Conservation (phyloP, 257 asterid species). For the Jacaranda copaia region DNA sequence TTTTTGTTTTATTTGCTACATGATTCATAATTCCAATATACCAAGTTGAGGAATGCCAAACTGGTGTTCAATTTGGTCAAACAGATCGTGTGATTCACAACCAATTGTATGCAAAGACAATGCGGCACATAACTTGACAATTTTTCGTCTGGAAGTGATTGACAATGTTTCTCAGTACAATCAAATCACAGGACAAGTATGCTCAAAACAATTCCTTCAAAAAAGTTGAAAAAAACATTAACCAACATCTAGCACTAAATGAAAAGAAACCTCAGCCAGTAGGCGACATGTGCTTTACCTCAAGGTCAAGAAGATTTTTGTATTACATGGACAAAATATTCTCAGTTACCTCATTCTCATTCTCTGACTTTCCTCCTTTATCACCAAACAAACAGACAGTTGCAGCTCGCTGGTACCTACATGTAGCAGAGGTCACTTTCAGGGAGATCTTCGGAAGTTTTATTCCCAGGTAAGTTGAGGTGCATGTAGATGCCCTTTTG, state of each 20-base stretch:
- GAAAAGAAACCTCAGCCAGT: slow-evolving; percentile 4
- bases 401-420: slow-evolving; percentile 39
- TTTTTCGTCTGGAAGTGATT: neutral
- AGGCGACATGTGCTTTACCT: neutral
- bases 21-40: neutral
- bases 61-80: neutral
- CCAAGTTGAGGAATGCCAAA: neutral
- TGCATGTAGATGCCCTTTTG: slow-evolving; percentile 34
- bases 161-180: neutral
- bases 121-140: slow-evolving; percentile 1
- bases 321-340: neutral
- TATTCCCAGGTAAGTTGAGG: slow-evolving; percentile 43
- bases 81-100: neutral
- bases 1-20: too few relatives aligned
- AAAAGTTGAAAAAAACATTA: neutral
- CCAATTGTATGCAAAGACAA: slow-evolving; percentile 10
- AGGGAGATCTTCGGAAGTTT: slow-evolving; percentile 38
- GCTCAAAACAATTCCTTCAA: neutral
- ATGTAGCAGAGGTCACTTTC: slow-evolving; percentile 39
- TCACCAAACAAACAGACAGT: slow-evolving; percentile 67
- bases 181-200: neutral
- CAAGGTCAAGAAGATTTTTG: neutral
- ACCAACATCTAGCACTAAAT: neutral
- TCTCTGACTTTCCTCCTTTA: slow-evolving; percentile 54
- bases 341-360: slow-evolving; percentile 60